Conservation (phyloP, 164 flowering plant species). For the Umbilicus rupestris region DNA sequence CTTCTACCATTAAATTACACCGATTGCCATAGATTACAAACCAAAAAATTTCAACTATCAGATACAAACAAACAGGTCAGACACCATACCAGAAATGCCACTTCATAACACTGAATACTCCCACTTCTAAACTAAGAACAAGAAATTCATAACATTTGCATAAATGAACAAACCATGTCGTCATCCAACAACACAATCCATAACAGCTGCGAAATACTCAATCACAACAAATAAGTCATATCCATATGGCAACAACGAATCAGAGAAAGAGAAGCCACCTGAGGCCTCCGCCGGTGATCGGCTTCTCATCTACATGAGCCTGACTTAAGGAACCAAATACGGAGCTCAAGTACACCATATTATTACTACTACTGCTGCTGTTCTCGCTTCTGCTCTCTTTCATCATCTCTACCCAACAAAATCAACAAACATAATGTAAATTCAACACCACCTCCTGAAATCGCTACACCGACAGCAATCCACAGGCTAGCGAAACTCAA, state of each 20-base stretch:
- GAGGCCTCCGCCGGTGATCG: conserved; percentile 87
- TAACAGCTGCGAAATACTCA: not conserved
- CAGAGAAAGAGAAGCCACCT: conserved; percentile 32
- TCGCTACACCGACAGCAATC: not conserved
- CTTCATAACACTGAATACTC: no score
- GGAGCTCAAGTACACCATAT: conserved; percentile 70
- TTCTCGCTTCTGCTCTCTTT: conserved; percentile 6
- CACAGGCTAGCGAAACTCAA: not conserved
- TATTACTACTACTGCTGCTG: conserved; percentile 4
- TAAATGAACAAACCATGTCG: no score
- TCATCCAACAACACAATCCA: not conserved
- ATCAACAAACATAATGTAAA: not conserved
- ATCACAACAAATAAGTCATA: not conserved
- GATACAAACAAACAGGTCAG: no score
- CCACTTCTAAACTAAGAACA: no score
- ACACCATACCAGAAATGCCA: no score
- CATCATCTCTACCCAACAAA: not conserved
- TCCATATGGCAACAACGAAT: not conserved
- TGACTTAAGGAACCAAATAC: conserved; percentile 56
- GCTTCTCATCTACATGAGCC: conserved; percentile 53
- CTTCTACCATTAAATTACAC: no score
- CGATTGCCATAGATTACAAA: no score
- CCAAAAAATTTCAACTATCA: no score
- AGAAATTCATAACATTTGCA: no score
- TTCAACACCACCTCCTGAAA: not conserved